Conservation (phyloP, 2,329 filamentous ascomycete genomes). For the Penicillium glabrum region DNA sequence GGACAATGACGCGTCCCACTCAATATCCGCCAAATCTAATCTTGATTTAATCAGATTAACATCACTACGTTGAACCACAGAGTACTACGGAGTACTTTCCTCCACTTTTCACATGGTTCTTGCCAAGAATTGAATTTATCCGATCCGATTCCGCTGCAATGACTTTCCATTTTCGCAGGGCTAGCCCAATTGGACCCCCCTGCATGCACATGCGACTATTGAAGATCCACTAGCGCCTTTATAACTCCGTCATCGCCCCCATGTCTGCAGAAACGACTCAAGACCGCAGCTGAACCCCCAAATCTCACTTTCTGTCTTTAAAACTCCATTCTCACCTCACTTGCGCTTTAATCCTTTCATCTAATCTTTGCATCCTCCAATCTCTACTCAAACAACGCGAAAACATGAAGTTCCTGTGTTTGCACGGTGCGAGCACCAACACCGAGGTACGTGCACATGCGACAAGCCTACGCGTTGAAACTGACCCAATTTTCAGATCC, state of each 20-base stretch:
- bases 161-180: not conserved
- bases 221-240: not conserved
- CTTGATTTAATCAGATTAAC: not conserved
- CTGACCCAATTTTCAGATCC: constrained; percentile 24
- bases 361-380: not conserved
- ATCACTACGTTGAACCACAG: not conserved
- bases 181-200: not conserved
- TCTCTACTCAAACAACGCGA: not conserved
- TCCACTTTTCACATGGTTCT: not conserved
- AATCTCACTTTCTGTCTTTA: not conserved
- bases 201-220: not conserved
- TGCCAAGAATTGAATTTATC: not conserved
- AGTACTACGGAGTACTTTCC: not conserved
- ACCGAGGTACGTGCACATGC: constrained; percentile 25
- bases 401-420: constrained; percentile 34
- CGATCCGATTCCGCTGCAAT: not conserved
- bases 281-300: not conserved
- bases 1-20: no score
- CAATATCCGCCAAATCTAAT: not conserved
- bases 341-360: not conserved
- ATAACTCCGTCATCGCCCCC: not conserved
- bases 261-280: not conserved
- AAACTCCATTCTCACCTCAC: not conserved
- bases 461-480: not conserved
- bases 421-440: constrained; percentile 34